Conservation (phyloP, 2,329 filamentous ascomycete genomes). For the Claviceps sp. region DNA sequence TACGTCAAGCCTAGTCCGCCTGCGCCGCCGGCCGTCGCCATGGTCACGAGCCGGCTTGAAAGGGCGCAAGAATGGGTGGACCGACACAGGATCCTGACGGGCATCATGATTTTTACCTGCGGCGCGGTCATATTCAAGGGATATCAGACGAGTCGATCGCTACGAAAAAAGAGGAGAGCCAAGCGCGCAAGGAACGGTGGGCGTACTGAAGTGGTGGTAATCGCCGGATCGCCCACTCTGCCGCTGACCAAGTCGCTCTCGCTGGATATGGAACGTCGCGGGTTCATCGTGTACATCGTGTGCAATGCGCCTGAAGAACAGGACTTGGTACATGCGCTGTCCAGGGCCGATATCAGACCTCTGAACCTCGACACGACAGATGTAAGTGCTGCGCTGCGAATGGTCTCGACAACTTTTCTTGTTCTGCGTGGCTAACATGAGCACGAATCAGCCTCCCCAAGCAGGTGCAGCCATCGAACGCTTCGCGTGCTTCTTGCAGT, state of each 20-base stretch:
- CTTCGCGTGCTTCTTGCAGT: constrained; percentile 58
- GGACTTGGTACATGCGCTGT: constrained; percentile 58
- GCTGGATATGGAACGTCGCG: constrained; percentile 75
- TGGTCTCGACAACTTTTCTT: neutral
- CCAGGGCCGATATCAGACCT: constrained; percentile 69
- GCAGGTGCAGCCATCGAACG: constrained; percentile 56
- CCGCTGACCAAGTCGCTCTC: constrained; percentile 74
- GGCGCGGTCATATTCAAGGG: constrained; percentile 48
- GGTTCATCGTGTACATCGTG: constrained; percentile 87
- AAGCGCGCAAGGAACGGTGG: constrained; percentile 71
- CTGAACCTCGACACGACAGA: constrained; percentile 74
- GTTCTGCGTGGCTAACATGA: neutral
- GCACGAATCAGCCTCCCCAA: constrained; percentile 42
- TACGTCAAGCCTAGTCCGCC: constrained; percentile 48
- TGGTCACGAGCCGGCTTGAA: constrained; percentile 29
- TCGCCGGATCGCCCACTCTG: constrained; percentile 78
- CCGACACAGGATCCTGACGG: constrained; percentile 59
- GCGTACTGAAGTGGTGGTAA: constrained; percentile 71
- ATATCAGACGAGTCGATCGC: constrained; percentile 38
- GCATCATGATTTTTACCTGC: constrained; percentile 55
- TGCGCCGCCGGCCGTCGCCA: constrained; percentile 18
- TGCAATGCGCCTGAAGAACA: constrained; percentile 81
- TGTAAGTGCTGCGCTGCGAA: constrained; percentile 30
- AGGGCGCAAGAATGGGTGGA: constrained; percentile 57
- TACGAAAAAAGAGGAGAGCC: constrained; percentile 59